phyloP scores from a whole-genome alignment of 148 eudicot genomes.

The Rhododendron ferrugineum region DNA sequence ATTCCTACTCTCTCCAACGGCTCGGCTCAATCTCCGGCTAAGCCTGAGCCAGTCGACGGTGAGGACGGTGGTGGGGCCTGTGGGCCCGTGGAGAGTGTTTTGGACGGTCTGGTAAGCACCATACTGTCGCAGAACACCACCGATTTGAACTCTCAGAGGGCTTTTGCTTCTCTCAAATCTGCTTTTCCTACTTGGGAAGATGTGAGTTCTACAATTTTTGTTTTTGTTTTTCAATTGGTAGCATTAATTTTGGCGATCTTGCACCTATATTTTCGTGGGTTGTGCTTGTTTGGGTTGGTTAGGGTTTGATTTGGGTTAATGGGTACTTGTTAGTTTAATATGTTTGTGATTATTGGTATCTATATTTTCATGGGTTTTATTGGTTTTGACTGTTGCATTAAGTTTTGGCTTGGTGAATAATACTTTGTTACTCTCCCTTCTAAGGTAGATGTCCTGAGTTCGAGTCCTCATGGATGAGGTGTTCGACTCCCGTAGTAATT shows the following conservation, averaged over 20 bases:
- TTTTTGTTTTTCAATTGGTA: neutral
- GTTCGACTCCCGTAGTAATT: neutral
- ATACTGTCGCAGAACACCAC: slow-evolving; percentile 79
- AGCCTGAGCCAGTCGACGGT: slow-evolving; percentile 15
- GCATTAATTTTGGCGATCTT: neutral
- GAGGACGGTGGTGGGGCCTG: slow-evolving; percentile 1
- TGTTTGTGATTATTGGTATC: neutral
- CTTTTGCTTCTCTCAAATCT: slow-evolving; percentile 70
- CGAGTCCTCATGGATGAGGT: no score
- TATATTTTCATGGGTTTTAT: neutral
- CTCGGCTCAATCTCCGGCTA: slow-evolving; percentile 2
- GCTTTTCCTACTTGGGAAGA: slow-evolving; percentile 69
- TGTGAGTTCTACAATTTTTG: slow-evolving; percentile 29
- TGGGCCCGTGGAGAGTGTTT: slow-evolving; percentile 45
- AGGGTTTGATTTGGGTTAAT: neutral
- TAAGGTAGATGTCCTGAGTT: no score
- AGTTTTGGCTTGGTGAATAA: slow-evolving; percentile 7
- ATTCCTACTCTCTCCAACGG: slow-evolving; percentile 17
- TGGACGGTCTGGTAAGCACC: slow-evolving; percentile 68
- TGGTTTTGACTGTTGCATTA: neutral
- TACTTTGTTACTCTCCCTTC: neutral
- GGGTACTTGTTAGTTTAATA: neutral
- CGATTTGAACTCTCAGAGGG: slow-evolving; percentile 67
- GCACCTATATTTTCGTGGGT: neutral
- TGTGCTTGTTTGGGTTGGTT: neutral